These are phyloP conservation scores for Parachaetomium inaequale DNA, from an alignment of 495 filamentous ascomycete genomes.

Conservation along the genomic window DNA sequence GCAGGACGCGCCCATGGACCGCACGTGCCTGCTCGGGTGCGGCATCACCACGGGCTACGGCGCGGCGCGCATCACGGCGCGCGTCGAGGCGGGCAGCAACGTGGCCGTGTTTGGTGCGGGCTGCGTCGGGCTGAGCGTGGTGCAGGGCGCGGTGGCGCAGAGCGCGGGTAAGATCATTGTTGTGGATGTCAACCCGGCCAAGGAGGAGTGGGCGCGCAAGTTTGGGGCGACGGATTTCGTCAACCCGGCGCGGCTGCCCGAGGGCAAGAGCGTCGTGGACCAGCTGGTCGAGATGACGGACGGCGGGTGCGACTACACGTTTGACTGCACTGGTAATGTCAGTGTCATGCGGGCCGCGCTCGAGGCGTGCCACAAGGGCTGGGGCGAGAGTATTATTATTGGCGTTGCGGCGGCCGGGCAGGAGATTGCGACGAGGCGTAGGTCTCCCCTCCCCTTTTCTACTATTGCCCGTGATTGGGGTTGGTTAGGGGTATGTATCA, in stretches of 20 bases:
- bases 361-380: slow-evolving; percentile 98
- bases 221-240: slow-evolving; percentile 97
- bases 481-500: slow-evolving; percentile 13
- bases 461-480: neutral
- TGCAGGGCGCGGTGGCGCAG: slow-evolving; percentile 90
- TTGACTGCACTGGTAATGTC: slow-evolving; percentile 97
- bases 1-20: slow-evolving; percentile 87
- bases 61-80: slow-evolving; percentile 87
- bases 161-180: slow-evolving; percentile 88
- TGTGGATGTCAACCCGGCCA: slow-evolving; percentile 88
- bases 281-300: slow-evolving; percentile 98
- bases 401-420: slow-evolving; percentile 96
- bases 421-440: slow-evolving; percentile 93
- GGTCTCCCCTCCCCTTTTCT: slow-evolving; percentile 41
- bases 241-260: slow-evolving; percentile 75
- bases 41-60: slow-evolving; percentile 99
- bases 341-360: slow-evolving; percentile 93
- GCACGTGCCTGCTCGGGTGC: slow-evolving; percentile 91
- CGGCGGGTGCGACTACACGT: slow-evolving; percentile 97
- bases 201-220: slow-evolving; percentile 88
- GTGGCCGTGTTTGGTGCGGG: slow-evolving; percentile 95
- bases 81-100: slow-evolving; percentile 81
- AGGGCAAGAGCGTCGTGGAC: slow-evolving; percentile 77
- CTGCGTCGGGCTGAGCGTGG: slow-evolving; percentile 89
- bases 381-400: slow-evolving; percentile 97